phyloP scores from a whole-genome alignment of 1,284 basidiomycete species.

The Ustilago curta region DNA sequence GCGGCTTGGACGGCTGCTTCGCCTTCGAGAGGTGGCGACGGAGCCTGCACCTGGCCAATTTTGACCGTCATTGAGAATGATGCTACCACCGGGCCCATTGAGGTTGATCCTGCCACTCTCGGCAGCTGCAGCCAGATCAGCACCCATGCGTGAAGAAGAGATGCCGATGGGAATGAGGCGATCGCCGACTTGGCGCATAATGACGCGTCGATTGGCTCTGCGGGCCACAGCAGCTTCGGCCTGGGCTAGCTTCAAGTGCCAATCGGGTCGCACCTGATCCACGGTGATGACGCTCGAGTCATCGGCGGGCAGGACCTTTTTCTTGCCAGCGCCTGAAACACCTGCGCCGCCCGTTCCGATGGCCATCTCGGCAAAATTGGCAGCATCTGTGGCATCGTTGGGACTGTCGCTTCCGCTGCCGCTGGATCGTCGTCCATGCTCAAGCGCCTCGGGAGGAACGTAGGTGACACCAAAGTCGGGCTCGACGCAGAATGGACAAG shows the following conservation, averaged over 20 bases:
- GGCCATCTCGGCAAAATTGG: slow-evolving; percentile 56
- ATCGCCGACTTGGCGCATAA: slow-evolving; percentile 98
- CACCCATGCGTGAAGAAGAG: slow-evolving; percentile 74
- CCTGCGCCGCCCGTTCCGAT: slow-evolving; percentile 52
- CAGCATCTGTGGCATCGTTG: slow-evolving; percentile 44
- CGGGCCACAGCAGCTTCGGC: slow-evolving; percentile 61
- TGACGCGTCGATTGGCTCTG: slow-evolving; percentile 87
- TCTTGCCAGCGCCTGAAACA: slow-evolving; percentile 26
- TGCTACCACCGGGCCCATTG: slow-evolving; percentile 66
- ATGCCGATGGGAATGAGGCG: slow-evolving; percentile 95
- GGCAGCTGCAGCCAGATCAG: slow-evolving; percentile 57
- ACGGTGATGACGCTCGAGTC: slow-evolving; percentile 61
- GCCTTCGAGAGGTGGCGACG: slow-evolving; percentile 35
- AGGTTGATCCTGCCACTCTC: slow-evolving; percentile 52
- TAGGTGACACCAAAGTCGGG: slow-evolving; percentile 96
- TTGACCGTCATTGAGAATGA: slow-evolving; percentile 63
- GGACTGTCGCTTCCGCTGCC: slow-evolving; percentile 31
- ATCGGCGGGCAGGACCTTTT: slow-evolving; percentile 52
- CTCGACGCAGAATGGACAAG: slow-evolving; percentile 96
- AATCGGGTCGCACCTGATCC: slow-evolving; percentile 66
- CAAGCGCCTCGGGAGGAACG: slow-evolving; percentile 78
- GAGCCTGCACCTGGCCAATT: slow-evolving; percentile 38
- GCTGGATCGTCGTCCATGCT: slow-evolving; percentile 26
- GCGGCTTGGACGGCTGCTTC: slow-evolving; percentile 45
- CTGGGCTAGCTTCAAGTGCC: slow-evolving; percentile 59